Base-by-base conservation (phyloP, 805 yeast species). In the Aciculoconidium aculeatum region DNA sequence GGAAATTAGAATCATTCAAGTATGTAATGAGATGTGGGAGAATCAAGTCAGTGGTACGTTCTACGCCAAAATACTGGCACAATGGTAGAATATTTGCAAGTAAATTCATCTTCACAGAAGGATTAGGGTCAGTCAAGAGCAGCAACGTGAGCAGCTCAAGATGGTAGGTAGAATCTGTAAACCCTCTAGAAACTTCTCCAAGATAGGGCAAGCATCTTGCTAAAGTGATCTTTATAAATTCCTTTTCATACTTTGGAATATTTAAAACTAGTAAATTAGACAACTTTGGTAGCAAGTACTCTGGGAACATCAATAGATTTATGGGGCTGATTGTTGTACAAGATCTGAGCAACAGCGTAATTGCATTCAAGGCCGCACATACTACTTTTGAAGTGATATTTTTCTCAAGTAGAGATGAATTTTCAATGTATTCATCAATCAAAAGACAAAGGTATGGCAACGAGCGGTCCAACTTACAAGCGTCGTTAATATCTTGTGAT, bases 21-120 rank as follows among this genome's bases (percentile, higher is more conserved):
- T 87, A 92, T 0, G 97, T 88, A 24, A 92, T 88, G 32, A 88
- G 61, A 59, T 92, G 97, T 25, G 95, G 87, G 26, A 92, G 57
- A 13, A 92, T 77, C 22, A 92, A 65, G 49, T 92, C 97, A 47
- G 84, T 88, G 0, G 96, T 81, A 41, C 77, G 83, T 31, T 85
- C 94, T 32, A 80, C 76, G 0, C 96, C 96, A 48, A 92, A 78
- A 35, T 81, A 82, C 7, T 77, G 65, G 43, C 96, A 85, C 3
- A 92, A 53, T 0, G 87, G 83, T 6, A 81, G 60, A n/a, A 88
- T 79, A 36, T 83, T 75, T 23, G 68, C 58, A 26, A 92, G 60
- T 6, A 92, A 55, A 0, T 92, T 69, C 21, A 83, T 70, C 35
- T 81, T 75, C 0, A 88, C 95, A 28, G 64, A 60, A 0, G 80